Evolutionary conservation across 2,329 filamentous ascomycete genomes (phyloP), one percentile per base, ranked within the genome.

Genomic region (Xenoacremonium recifei): DNA sequence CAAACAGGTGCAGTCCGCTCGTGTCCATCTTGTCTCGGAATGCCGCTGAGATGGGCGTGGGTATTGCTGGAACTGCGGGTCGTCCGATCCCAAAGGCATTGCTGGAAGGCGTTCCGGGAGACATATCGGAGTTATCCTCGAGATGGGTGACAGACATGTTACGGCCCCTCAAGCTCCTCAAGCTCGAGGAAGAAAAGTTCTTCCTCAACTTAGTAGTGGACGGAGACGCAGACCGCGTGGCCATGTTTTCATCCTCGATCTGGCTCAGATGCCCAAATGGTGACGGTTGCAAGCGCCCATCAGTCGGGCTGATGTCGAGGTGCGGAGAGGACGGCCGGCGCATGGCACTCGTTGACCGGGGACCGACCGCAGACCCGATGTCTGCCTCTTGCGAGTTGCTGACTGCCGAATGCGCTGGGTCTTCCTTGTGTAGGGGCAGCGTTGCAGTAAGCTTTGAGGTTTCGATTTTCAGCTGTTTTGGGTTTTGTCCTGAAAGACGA

Each of bases 391-490:
- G 36, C 6, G 39, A 43, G 20, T 41, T 44, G 4, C 36, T 37
- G 2, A 42, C 36, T 9, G 50, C 47, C 6, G 42, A 36, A 6
- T 39, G 48, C 6, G 37, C 47, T 5, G 40, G 21, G 4, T 47
- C 40, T 21, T 53, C 45, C 2, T 44, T 35, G 23, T 51, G 45
- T 11, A 36, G 41, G 6, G 56, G 40, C 3, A 58, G 31, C 18
- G 32, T 18, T 15, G 54, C 48, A n/a, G 44, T 51, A 6, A 64
- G 54, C 18, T 62, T 65, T 1, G 58, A 52, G 0, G 90, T 96
- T 64, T 96, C 89, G 42, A 97, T 96, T 67, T 90, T 95, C 37
- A 97, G 72, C 57, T 91, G 87, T 61, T 87, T 91, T 12, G 79
- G 71, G 55, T 88, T 89, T 54, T 89, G 84, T 6, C 86, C 87